Evolutionary conservation across 352 stramenopile genomes (phyloP), one percentile per base, ranked within the genome.

Genomic region (Peronospora tabacina): DNA sequence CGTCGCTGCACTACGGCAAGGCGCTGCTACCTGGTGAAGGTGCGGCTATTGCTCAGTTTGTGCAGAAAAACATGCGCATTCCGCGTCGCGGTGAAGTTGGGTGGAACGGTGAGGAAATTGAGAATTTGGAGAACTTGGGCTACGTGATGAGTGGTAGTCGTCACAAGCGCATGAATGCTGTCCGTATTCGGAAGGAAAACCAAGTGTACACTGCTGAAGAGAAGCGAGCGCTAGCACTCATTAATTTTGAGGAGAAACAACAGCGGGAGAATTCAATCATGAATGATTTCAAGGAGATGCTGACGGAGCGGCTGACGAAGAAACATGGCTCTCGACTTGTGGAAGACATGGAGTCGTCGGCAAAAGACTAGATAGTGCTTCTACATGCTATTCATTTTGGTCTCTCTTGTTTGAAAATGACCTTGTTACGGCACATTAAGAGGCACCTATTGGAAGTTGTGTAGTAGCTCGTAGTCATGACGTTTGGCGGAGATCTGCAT

Each of bases 171-270:
- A 99, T 99, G 96, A 99, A 99, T 76, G 96, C 95, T 7, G 91
- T 99, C 39, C 94, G 96, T 70, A 94, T 99, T 46, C 86, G 96
- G 29, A 99, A 99, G 75, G 96, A 99, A 63, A 99, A 99, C 76
- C 96, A 99, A 66, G 95, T 99, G 49, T 99, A 98, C 75, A 97
- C 88, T 44, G 95, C 96, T 10, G 96, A 99, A 70, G 96, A 99
- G 74, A 98, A 98, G 66, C 83, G 94, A 22, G 96, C 95, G 8
- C 78, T 99, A 35, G 96, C 96, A 44, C 74, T 98, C 35, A 98
- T 99, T 64, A 98, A 97, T 56, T 96, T 98, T 59, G 96, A 99
- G 68, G 95, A 99, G 70, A 98, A 98, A 66, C 93, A 98, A 66
- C 94, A 98, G 75, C 96, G 97, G 52, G 95, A 99, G 62, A 96